These are phyloP conservation scores for Lachnellula willkommii DNA, from an alignment of 2,329 filamentous ascomycete species.

Conservation along the genomic window DNA sequence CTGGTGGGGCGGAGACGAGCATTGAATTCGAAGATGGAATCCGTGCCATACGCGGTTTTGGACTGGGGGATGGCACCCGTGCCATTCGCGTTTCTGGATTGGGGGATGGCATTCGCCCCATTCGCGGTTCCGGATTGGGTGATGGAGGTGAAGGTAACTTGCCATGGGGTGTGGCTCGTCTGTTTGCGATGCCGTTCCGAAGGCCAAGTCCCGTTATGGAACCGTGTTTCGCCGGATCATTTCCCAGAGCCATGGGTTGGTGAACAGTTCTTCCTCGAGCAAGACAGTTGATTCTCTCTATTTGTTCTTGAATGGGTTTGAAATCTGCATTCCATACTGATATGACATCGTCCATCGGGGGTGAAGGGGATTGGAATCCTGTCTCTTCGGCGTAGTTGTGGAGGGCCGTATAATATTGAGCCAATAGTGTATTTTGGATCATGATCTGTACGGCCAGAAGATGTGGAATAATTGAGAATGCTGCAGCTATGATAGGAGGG, in stretches of 20 bases:
- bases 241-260: constrained; percentile 40
- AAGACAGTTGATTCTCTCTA: constrained; percentile 61
- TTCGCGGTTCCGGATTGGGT: constrained; percentile 20
- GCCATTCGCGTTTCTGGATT: constrained; percentile 18
- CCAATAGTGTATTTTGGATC: constrained; percentile 72
- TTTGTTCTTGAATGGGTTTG: constrained; percentile 57
- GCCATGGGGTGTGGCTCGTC: constrained; percentile 39
- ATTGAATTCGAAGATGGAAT: constrained; percentile 21
- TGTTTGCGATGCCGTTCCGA: constrained; percentile 37
- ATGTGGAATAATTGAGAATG: constrained; percentile 69
- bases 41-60: constrained; percentile 20
- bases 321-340: constrained; percentile 60
- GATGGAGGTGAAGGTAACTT: constrained; percentile 17
- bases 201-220: constrained; percentile 27
- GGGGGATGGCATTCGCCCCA: constrained; percentile 22
- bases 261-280: constrained; percentile 62
- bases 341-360: constrained; percentile 67
- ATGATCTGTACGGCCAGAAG: constrained; percentile 66
- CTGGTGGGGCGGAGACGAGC: constrained; percentile 11
- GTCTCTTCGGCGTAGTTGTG: constrained; percentile 67
- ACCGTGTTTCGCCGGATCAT: constrained; percentile 28
- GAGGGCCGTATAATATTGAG: constrained; percentile 70
- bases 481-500: constrained; percentile 64
- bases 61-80: constrained; percentile 22
- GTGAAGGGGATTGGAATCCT: constrained; percentile 65